Evolutionary conservation across 148 eudicot species (phyloP), one percentile per base, ranked within the genome.

Genomic region (Tetragonia tetragonoides): DNA sequence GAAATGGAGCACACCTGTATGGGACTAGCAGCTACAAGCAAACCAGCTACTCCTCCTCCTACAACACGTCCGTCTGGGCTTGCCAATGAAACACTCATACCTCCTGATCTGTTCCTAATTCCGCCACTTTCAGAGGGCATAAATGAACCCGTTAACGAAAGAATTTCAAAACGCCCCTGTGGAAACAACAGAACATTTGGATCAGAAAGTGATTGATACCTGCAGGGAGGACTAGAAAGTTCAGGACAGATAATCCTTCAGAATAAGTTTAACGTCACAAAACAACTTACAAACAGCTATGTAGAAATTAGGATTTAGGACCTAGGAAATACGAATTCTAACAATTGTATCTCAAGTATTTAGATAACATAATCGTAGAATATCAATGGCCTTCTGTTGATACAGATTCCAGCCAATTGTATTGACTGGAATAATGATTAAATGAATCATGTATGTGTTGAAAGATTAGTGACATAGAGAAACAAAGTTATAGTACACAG

Each of bases 121-220:
- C 99, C 99, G 40, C 99, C 97, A 57, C 78, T 89, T 83, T 93
- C 99, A 14, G 97, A 83, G 41, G 93, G 99, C 91, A 87, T 93
- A 82, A 96, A 93, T 16, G 98, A 96, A 20, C 99, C 99, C n/a
- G 91, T 85, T 76, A 96, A 87, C 11, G 98, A 91, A 23, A 96
- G 91, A 86, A 96, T 90, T 88, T 96, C 99, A 81, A 93, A 96
- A 40, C 97, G 93, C 38, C 99, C 99, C 98, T 95, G 87, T 79
- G 73, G 24, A 2, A 68, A 79, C 54, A 66, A 40, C 34, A 34
- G 20, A 77, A 57, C 15, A 37, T 44, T 62, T 61, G 17, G 61
- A 44, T 21, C 59, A 73, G 54, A 67, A 44, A 38, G 59, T 21
- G 42, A 60, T 69, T 7, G 39, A 60, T 24, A 46, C 39, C 39